These are phyloP conservation scores for Phaffia tasmanica DNA, from an alignment of 768 basidiomycete species.

Conservation along the genomic window DNA sequence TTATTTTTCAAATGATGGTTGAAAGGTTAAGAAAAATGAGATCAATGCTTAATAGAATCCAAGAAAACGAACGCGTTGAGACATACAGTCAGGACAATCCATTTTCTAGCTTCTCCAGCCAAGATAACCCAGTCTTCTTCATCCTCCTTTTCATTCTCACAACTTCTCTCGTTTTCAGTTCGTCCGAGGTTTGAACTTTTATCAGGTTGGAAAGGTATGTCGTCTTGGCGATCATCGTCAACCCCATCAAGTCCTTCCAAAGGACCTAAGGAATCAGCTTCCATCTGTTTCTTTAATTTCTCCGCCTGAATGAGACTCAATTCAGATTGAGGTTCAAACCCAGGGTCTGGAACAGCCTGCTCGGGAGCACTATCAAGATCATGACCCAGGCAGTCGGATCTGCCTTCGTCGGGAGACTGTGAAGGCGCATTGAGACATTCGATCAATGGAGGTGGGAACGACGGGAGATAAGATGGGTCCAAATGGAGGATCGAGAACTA, in stretches of 20 bases:
- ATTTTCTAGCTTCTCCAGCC: constrained; percentile 56
- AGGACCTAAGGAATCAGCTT: neutral
- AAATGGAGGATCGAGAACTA: constrained; percentile 78
- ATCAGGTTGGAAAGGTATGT: neutral
- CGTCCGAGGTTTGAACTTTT: neutral
- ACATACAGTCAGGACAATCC: constrained; percentile 55
- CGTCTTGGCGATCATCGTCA: constrained; percentile 13
- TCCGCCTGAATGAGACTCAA: neutral
- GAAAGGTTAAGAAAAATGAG: neutral
- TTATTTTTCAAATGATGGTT: too few species aligned
- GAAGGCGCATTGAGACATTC: constrained; percentile 44
- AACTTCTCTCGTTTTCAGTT: neutral
- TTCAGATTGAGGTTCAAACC: neutral
- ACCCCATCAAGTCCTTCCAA: constrained; percentile 1
- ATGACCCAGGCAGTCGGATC: neutral
- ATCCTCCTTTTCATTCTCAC: neutral
- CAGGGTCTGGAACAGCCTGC: neutral
- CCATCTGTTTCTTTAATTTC: constrained; percentile 14
- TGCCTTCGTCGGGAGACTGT: too few species aligned
- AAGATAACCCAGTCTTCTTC: constrained; percentile 40
- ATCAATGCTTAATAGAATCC: neutral
- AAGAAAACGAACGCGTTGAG: neutral
- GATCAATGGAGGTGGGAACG: constrained; percentile 57
- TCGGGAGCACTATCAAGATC: neutral
- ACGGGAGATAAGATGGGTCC: constrained; percentile 52